Evolutionary conservation across 495 filamentous ascomycete species (phyloP), one percentile per base, ranked within the genome.

Genomic region (Xylaria scruposa): DNA sequence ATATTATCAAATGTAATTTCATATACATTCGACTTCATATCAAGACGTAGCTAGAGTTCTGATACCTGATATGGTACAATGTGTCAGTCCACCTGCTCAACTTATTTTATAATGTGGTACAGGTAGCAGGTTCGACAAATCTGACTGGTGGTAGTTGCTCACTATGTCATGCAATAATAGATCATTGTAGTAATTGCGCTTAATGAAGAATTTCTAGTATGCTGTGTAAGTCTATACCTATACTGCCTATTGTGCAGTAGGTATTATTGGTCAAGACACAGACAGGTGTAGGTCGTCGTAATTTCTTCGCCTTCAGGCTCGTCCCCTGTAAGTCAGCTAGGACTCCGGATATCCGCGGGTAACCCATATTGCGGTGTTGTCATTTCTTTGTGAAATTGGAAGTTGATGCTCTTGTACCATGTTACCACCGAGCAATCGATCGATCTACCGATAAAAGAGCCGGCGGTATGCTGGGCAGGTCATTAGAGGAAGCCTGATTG

Each of bases 281-380:
- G 44, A 15, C 4, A 17, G 7, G 13, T 47, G n/a, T 17, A 47
- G 4, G 44, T 47, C 17, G 44, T n/a, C 44, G 44, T 47, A 17
- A 19, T 47, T 47, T 47, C 3, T 47, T 15, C 44, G 44, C 17
- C 44, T 19, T 46, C 19, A 4, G 44, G 44, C 17, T 49, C 0
- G 1, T n/a, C 56, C 56, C 56, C 56, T 59, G 29, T 31, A 3
- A 46, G 42, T n/a, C 29, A 64, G 21, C 4, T 64, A 47, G 61
- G 58, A 60, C 58, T 29, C 8, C 61, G 61, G 61, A n/a, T 64
- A 64, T 49, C 9, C 42, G 26, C 61, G 61, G 61, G 21, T 47
- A 33, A 64, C 15, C 3, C 8, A 40, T 21, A n/a, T 62, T 19
- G 10, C 33, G 63, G 51, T 51, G 46, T 66, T 51, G 29, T 38